Conservation (phyloP, 176 grass and related monocot genomes). For the Saccharum spontaneum region DNA sequence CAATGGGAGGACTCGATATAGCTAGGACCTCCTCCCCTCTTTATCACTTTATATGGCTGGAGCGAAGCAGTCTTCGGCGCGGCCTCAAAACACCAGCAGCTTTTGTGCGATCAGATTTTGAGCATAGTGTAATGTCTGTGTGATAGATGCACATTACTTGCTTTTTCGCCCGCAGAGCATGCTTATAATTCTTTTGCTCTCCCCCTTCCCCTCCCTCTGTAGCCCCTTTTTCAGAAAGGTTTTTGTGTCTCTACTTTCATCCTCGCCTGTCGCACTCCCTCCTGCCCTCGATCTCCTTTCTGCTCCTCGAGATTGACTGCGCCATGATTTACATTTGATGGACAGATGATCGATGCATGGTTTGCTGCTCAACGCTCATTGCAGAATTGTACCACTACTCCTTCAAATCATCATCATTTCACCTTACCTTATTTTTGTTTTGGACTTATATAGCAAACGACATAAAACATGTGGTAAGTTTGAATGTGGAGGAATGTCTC, state of each 20-base stretch:
- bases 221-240: slow-evolving; percentile 82
- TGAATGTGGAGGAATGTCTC: not conserved
- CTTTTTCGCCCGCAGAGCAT: slow-evolving; percentile 53
- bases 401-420: slow-evolving; percentile 26
- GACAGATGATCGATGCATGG: slow-evolving; percentile 53
- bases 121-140: slow-evolving; percentile 39
- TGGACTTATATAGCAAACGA: not conserved
- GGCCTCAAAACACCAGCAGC: slow-evolving; percentile 44
- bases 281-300: slow-evolving; percentile 47
- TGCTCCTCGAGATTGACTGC: slow-evolving; percentile 50
- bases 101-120: slow-evolving; percentile 56
- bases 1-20: not conserved
- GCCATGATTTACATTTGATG: slow-evolving; percentile 61
- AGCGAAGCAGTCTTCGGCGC: slow-evolving; percentile 19
- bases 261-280: slow-evolving; percentile 52
- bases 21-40: slow-evolving; percentile 24
- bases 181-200: slow-evolving; percentile 74
- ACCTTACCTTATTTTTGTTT: not conserved
- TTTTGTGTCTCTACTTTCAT: slow-evolving; percentile 77
- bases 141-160: slow-evolving; percentile 36
- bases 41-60: slow-evolving; percentile 54
- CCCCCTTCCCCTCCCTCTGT: slow-evolving; percentile 6
- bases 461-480: not conserved
- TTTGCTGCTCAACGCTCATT: slow-evolving; percentile 12
- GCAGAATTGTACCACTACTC: slow-evolving; percentile 27